Evolutionary conservation across 306 rosid genomes (phyloP), one percentile per base, ranked within the genome.

Genomic region (Morella rubra): DNA sequence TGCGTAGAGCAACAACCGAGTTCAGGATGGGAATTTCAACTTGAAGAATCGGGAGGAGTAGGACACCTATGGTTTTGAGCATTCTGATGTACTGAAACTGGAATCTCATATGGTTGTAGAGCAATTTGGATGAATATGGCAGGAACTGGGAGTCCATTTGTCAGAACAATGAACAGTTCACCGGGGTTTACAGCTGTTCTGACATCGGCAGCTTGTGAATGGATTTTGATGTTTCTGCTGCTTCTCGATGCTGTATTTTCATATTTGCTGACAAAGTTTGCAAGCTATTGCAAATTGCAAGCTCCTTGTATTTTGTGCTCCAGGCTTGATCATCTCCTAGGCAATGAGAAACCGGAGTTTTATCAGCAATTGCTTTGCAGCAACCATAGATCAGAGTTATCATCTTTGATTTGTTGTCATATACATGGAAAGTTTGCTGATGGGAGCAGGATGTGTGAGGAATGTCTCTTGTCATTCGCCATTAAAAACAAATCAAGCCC

Each of bases 281-380:
- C 97, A 37, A 72, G 78, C 44, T 86, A 85, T 80, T 93, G 97
- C 85, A 75, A 89, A 14, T 76, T 91, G 89, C 89, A 85, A 81
- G 81, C 77, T 67, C 97, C 97, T 67, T 93, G 98, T 75, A 82
- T 89, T 58, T 81, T 93, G 76, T 93, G 98, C 88, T 90, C 94
- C 49, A 86, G 98, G 88, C 84, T 91, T 54, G 98, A 93, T 79
- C 85, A 67, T 69, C 76, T 87, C 73, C 45, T 85, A 13, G 82
- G 85, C 50, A 65, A 81, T 55, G 85, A 82, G 61, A 85, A 76
- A 46, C 80, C 87, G 4, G 82, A 82, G 50, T 76, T 76, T 66
- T 87, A 85, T 77, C 84, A 77, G 71, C 85, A 75, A 72, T 80
- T 87, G 45, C 82, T 93, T 56, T 93, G 98, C 85, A 76, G 78